Percentiles rank a stretch among this genome's conserved stretches.
phyloP scores from a whole-genome alignment of 2,329 filamentous ascomycete genomes.

The Ceratocystis alfenasii region DNA sequence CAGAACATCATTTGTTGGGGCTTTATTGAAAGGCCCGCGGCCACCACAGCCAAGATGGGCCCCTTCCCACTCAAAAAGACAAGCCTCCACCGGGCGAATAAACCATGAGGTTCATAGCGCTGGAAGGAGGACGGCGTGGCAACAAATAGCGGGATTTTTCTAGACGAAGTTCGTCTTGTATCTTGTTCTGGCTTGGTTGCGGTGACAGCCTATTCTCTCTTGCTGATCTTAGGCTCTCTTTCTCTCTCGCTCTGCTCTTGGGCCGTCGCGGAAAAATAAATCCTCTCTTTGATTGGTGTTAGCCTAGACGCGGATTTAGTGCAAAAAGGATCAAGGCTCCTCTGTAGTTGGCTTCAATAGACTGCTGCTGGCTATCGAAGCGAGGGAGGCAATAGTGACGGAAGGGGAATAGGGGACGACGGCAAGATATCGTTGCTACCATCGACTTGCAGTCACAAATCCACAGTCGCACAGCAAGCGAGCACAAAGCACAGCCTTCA shows the following conservation, averaged over 20 bases:
- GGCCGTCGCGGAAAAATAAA: constrained; percentile 7
- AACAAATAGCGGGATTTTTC: too few species aligned
- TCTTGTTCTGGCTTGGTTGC: neutral
- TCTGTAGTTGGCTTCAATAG: neutral
- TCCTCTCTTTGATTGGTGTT: neutral
- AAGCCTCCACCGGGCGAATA: too few species aligned
- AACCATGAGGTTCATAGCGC: too few species aligned
- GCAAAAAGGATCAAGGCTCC: neutral
- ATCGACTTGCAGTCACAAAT: neutral
- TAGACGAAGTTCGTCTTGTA: neutral
- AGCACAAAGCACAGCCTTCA: neutral
- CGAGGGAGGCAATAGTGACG: too few species aligned
- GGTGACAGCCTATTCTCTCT: neutral
- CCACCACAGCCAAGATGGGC: too few species aligned
- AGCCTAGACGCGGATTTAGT: neutral
- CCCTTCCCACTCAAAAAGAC: too few species aligned
- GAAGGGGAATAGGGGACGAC: too few species aligned
- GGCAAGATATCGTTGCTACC: too few species aligned
- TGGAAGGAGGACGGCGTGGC: too few species aligned
- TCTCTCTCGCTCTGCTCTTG: neutral
- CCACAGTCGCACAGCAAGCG: neutral
- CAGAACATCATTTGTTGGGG: too few species aligned
- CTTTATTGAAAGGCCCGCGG: too few species aligned
- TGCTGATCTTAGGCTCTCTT: neutral
- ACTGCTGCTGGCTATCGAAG: too few species aligned